phyloP scores from a whole-genome alignment of 2,329 filamentous ascomycete species.

The Decorospora gaudefroyi region DNA sequence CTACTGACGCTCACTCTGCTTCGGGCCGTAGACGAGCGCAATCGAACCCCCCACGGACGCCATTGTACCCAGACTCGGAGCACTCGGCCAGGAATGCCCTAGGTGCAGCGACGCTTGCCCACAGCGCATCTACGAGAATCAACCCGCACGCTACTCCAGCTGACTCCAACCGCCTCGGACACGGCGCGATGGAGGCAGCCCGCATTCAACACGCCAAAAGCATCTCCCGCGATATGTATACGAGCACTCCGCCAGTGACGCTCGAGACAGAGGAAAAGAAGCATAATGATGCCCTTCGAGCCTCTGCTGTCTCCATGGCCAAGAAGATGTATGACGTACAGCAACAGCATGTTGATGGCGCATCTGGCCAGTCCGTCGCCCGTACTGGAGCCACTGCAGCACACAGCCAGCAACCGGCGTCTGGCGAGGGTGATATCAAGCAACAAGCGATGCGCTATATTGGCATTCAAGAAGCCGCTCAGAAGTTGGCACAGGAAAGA shows the following conservation, averaged over 20 bases:
- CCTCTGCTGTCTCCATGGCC: slow-evolving; percentile 87
- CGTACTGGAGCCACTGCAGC: slow-evolving; percentile 44
- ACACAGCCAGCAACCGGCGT: slow-evolving; percentile 33
- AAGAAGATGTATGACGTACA: slow-evolving; percentile 79
- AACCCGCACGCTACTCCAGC: slow-evolving; percentile 21
- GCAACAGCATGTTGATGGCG: slow-evolving; percentile 62
- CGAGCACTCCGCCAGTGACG: slow-evolving; percentile 71
- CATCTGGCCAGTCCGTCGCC: slow-evolving; percentile 40
- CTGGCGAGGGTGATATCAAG: slow-evolving; percentile 55
- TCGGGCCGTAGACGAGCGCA: slow-evolving; percentile 63
- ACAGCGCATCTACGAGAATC: slow-evolving; percentile 50
- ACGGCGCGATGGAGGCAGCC: slow-evolving; percentile 63
- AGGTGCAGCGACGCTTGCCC: slow-evolving; percentile 71
- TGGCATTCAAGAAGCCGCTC: slow-evolving; percentile 82
- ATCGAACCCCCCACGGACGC: slow-evolving; percentile 58
- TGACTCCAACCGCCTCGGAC: slow-evolving; percentile 50
- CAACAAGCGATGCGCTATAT: slow-evolving; percentile 58
- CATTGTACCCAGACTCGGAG: slow-evolving; percentile 59
- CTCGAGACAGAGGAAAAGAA: slow-evolving; percentile 74
- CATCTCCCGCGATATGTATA: slow-evolving; percentile 76
- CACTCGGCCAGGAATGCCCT: slow-evolving; percentile 70
- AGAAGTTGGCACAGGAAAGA: slow-evolving; percentile 81
- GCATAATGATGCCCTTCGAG: slow-evolving; percentile 72
- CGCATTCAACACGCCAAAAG: slow-evolving; percentile 68
- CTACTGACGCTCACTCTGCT: slow-evolving; percentile 72